A percentile compares a stretch with the other conserved stretches of the same genome.
These are phyloP conservation scores for Cunninghamia lanceolata DNA, from an alignment of 75 land plant genomes.

Conservation along the genomic window DNA sequence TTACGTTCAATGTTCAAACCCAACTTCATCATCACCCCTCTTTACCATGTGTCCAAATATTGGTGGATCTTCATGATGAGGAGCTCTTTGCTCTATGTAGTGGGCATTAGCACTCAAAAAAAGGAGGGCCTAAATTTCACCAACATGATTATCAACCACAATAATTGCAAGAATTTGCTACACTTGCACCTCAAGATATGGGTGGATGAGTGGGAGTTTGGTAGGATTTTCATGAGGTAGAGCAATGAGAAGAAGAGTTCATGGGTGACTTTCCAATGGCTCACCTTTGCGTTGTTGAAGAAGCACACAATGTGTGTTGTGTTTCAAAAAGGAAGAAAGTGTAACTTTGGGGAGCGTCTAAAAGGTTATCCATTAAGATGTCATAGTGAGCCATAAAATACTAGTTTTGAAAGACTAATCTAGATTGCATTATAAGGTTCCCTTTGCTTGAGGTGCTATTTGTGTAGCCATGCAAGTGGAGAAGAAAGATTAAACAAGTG, in stretches of 20 bases:
- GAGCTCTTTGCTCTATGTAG: slow-evolving; percentile 19
- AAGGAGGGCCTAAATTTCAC: background rate
- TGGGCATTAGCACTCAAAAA: slow-evolving; percentile 17
- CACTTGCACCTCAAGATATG: slow-evolving; percentile 34
- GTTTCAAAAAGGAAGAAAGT: background rate
- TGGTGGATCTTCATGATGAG: slow-evolving; percentile 18
- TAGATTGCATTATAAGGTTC: too few species aligned
- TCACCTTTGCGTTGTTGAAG: background rate
- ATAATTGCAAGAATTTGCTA: slow-evolving; percentile 19
- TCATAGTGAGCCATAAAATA: too few species aligned
- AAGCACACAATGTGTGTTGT: background rate
- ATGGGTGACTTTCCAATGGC: slow-evolving; percentile 12
- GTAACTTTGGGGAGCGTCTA: too few species aligned
- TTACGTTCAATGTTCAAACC: slow-evolving; percentile 7
- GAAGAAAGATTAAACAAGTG: too few species aligned
- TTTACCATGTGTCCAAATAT: slow-evolving; percentile 18
- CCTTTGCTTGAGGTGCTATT: too few species aligned
- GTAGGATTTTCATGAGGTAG: slow-evolving; percentile 3
- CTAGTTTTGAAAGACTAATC: too few species aligned
- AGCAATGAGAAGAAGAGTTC: slow-evolving; percentile 7
- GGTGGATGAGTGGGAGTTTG: slow-evolving; percentile 10
- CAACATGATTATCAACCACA: slow-evolving; percentile 26
- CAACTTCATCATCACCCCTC: slow-evolving; percentile 22
- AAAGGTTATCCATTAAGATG: too few species aligned
- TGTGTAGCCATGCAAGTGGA: too few species aligned